Evolutionary conservation across 1,284 basidiomycete species (phyloP).

Genomic region (Inonotus obliquus): DNA sequence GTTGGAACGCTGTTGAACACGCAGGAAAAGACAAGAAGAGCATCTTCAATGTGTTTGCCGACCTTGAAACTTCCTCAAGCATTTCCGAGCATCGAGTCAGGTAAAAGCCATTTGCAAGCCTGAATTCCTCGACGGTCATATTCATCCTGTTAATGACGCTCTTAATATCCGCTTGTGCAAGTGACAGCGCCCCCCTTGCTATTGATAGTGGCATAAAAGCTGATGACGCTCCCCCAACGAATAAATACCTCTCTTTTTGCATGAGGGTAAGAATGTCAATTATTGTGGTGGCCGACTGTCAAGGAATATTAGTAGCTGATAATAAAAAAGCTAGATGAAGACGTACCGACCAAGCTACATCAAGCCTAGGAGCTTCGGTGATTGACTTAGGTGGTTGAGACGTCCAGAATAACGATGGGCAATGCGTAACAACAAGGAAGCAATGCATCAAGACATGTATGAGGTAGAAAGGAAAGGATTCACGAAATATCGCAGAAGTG

Average conservation of each 20-base stretch:
- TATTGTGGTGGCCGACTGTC: conserved; percentile 5
- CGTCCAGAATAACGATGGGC: conserved; percentile 8
- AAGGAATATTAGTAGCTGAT: background rate
- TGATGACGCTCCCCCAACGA: background rate
- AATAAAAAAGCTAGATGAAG: background rate
- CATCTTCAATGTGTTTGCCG: background rate
- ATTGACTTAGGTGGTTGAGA: background rate
- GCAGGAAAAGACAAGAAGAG: background rate
- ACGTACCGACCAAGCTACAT: conserved; percentile 16
- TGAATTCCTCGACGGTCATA: background rate
- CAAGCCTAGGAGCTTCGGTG: conserved; percentile 2
- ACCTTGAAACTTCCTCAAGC: conserved; percentile 8
- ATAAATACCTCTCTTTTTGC: background rate
- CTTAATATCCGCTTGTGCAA: background rate
- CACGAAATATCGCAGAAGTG: background rate
- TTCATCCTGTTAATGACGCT: background rate
- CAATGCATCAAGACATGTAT: conserved; percentile 10
- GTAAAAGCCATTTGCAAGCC: background rate
- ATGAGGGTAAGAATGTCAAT: conserved; percentile 8
- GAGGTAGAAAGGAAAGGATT: conserved; percentile 4
- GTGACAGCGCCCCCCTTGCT: conserved; percentile 10
- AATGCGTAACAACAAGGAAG: conserved; percentile 5
- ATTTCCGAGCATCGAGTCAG: background rate
- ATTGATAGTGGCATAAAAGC: conserved; percentile 7
- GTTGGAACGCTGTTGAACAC: background rate